Conservation (phyloP, 2,329 filamentous ascomycete genomes). For the Paecilomyces niveus region DNA sequence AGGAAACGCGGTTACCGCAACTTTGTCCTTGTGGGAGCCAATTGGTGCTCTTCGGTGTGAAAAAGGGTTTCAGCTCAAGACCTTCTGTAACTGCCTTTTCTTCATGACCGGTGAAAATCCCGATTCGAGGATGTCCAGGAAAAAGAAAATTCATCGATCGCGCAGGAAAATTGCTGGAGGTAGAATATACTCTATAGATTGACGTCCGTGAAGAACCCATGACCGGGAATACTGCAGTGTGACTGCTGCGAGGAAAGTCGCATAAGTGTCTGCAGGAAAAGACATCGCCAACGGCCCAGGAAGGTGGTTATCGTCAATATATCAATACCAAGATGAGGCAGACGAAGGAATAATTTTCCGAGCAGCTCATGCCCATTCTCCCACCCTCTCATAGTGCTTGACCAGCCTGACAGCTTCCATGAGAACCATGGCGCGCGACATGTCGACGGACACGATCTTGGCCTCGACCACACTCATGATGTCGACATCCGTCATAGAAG, state of each 20-base stretch:
- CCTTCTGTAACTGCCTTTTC: not conserved
- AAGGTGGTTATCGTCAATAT: not conserved
- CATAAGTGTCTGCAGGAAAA: not conserved
- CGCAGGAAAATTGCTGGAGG: not conserved
- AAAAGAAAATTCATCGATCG: not conserved
- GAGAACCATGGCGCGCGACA: constrained; percentile 22
- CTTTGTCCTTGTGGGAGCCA: not conserved
- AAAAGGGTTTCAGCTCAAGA: not conserved
- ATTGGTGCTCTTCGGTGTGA: not conserved
- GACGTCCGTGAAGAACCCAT: not conserved
- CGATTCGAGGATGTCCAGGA: not conserved
- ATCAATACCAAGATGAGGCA: not conserved
- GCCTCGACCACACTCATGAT: constrained; percentile 28
- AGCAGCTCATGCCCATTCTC: constrained; percentile 18
- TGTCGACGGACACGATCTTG: constrained; percentile 25
- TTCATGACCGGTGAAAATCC: not conserved
- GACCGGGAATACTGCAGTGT: not conserved
- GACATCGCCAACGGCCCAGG: not conserved
- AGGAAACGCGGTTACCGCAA: not conserved
- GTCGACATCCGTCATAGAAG: constrained; percentile 17
- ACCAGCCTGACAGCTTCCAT: constrained; percentile 27
- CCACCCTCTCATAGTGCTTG: constrained; percentile 24
- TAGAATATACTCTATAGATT: not conserved
- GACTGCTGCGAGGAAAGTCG: not conserved
- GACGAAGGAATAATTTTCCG: not conserved